A percentile compares a stretch with the other conserved stretches of the same genome.
Evolutionary conservation across 768 basidiomycete species (phyloP).

Genomic region (Roridomyces roridus): DNA sequence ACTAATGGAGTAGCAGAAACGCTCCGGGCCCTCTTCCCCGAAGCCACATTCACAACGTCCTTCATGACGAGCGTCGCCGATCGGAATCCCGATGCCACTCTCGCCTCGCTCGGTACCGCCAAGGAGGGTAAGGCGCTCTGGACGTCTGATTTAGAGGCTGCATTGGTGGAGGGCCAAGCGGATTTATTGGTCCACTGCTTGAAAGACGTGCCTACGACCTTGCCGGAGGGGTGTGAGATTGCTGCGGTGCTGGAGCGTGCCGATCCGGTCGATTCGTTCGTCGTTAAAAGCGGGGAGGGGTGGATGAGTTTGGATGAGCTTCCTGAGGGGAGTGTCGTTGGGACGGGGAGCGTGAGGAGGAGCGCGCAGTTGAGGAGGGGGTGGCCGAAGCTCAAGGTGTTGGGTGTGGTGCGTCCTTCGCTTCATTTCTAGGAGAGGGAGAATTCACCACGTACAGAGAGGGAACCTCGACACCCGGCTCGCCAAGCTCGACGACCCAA

Average conservation of each 20-base stretch:
- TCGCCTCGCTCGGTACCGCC: too few species aligned
- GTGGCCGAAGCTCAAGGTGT: conserved; percentile 78
- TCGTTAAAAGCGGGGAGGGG: conserved; percentile 73
- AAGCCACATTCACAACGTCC: too few species aligned
- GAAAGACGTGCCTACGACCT: conserved; percentile 91
- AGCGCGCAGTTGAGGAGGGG: conserved; percentile 87
- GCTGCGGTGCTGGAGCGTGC: conserved; percentile 87
- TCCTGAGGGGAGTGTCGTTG: conserved; percentile 87
- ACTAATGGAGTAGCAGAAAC: too few species aligned
- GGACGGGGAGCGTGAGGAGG: conserved; percentile 92
- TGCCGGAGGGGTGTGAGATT: conserved; percentile 86
- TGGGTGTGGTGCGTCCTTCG: conserved; percentile 69
- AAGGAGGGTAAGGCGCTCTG: conserved; percentile 46
- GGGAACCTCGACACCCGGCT: conserved; percentile 98
- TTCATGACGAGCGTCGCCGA: too few species aligned
- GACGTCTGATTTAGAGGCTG: conserved; percentile 97
- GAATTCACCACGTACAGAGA: too few species aligned
- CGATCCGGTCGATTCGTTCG: conserved; percentile 87
- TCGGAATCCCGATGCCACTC: too few species aligned
- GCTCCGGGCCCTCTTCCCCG: too few species aligned
- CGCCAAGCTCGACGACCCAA: conserved; percentile 85
- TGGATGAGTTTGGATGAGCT: conserved; percentile 83
- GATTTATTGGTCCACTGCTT: conserved; percentile 95
- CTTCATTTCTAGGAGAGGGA: too few species aligned
- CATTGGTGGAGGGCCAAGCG: conserved; percentile 69